Percentiles rank a stretch among this genome's conserved stretches.
Evolutionary conservation across 202 grass and related monocot species (phyloP).

Genomic region (Brachypodium distachyon): DNA sequence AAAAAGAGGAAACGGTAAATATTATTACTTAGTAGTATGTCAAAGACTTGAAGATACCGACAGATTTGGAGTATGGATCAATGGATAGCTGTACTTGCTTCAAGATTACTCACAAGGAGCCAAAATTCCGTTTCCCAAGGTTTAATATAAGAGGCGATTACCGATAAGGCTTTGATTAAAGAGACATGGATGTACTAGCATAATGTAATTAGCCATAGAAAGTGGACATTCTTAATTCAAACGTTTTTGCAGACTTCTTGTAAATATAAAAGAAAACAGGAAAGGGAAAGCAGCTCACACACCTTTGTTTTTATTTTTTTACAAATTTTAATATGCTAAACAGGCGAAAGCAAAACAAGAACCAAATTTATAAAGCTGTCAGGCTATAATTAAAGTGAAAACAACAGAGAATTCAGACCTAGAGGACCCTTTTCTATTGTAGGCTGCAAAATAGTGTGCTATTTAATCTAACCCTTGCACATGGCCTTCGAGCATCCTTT

Average conservation of each 20-base stretch:
- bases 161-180: conserved; percentile 36
- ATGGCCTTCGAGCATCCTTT: conserved; percentile 26
- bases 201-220: conserved; percentile 19
- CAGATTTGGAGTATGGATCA: background rate
- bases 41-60: background rate
- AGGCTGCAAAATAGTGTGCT: conserved; percentile 12
- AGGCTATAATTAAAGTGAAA: conserved; percentile 47
- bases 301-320: conserved; percentile 5
- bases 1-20: background rate
- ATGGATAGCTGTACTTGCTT: conserved; percentile 28
- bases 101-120: conserved; percentile 21
- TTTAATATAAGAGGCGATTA: conserved; percentile 23
- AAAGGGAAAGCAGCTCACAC: conserved; percentile 8
- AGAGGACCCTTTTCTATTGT: conserved; percentile 29
- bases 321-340: conserved; percentile 32
- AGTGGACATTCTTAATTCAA: background rate
- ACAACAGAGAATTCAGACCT: conserved; percentile 16
- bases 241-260: conserved; percentile 30
- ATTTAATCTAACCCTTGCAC: conserved; percentile 27
- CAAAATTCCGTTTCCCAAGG: conserved; percentile 27
- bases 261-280: conserved; percentile 39
- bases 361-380: conserved; percentile 44
- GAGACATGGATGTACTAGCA: conserved; percentile 20
- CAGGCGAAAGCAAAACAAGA: conserved; percentile 37
- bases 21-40: background rate